Conservation (phyloP, 345 rosid species). For the Psidium guajava region DNA sequence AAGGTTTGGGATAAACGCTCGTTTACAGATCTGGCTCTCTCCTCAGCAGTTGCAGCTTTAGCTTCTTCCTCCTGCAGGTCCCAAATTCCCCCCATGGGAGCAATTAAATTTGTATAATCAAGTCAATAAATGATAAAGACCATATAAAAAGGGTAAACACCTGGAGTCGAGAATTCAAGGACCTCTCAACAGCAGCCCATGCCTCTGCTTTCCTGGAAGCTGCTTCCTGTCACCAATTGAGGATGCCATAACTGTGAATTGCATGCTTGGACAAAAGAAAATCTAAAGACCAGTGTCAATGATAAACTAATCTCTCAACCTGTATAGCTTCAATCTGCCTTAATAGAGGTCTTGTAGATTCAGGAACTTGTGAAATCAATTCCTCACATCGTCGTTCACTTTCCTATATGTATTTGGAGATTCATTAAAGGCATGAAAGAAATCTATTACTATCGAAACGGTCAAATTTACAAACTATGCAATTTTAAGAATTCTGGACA, state of each 20-base stretch:
- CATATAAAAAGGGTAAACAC: conserved; percentile 17
- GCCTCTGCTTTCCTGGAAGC: conserved; percentile 88
- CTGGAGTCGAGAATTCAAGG: conserved; percentile 82
- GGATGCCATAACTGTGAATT: neutral
- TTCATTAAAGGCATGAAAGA: neutral
- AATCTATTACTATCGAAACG: neutral
- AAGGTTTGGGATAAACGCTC: conserved; percentile 94
- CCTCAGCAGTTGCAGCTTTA: conserved; percentile 89
- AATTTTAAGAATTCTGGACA: neutral
- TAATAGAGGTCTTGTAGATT: conserved; percentile 94
- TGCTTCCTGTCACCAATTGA: conserved; percentile 48
- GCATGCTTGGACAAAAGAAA: neutral
- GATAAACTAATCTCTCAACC: conserved; percentile 22
- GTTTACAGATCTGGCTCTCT: conserved; percentile 79
- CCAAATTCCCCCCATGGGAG: neutral
- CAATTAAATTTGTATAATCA: neutral
- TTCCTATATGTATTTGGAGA: conserved; percentile 33
- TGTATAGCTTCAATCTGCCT: conserved; percentile 99
- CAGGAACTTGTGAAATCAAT: conserved; percentile 94
- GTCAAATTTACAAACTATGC: neutral
- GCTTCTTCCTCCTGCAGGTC: conserved; percentile 78
- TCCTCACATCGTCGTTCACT: conserved; percentile 99
- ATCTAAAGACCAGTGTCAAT: neutral
- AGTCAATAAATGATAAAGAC: neutral
- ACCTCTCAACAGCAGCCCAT: conserved; percentile 96